A percentile compares a stretch with the other conserved stretches of the same genome.
phyloP scores from a whole-genome alignment of 352 stramenopile genomes.

The Globisporangium solare region DNA sequence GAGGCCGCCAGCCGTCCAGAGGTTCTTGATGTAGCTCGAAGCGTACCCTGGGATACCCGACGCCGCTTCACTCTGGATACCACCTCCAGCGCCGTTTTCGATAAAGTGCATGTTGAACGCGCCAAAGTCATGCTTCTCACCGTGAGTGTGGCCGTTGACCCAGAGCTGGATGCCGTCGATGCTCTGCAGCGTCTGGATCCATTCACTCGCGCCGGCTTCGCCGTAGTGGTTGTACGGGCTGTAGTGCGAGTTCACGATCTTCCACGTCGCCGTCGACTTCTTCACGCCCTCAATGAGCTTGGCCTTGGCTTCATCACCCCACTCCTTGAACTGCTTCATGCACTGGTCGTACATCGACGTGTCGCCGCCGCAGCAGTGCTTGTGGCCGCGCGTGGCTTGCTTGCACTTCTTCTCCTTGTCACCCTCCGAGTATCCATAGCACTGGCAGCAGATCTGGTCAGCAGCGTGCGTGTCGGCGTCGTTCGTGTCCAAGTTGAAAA shows the following conservation, averaged over 20 bases:
- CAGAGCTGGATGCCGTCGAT: too few species aligned
- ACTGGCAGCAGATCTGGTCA: constrained; percentile 43
- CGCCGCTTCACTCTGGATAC: constrained; percentile 32
- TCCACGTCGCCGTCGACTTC: constrained; percentile 36
- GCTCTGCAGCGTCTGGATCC: too few species aligned
- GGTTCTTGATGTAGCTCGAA: constrained; percentile 17
- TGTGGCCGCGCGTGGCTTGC: constrained; percentile 19
- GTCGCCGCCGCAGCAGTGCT: constrained; percentile 23
- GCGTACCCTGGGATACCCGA: constrained; percentile 2
- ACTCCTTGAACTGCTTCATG: constrained; percentile 30
- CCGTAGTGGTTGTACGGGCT: constrained; percentile 31
- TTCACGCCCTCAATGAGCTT: constrained; percentile 24
- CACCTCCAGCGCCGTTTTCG: constrained; percentile 37
- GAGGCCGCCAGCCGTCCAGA: constrained; percentile 24
- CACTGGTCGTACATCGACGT: constrained; percentile 32
- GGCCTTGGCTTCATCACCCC: constrained; percentile 24
- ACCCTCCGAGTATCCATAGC: constrained; percentile 28
- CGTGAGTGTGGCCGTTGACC: too few species aligned
- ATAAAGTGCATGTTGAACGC: constrained; percentile 32
- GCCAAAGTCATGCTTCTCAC: background rate
- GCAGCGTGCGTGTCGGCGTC: constrained; percentile 30
- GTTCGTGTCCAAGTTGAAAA: constrained; percentile 56
- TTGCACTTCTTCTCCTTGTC: constrained; percentile 30
- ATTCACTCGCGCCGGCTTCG: too few species aligned
- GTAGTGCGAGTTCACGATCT: constrained; percentile 46